Percentiles rank a stretch among this genome's conserved stretches.
These are phyloP conservation scores for Trichoderma gamsii DNA, from an alignment of 495 filamentous ascomycete genomes.

Conservation along the genomic window DNA sequence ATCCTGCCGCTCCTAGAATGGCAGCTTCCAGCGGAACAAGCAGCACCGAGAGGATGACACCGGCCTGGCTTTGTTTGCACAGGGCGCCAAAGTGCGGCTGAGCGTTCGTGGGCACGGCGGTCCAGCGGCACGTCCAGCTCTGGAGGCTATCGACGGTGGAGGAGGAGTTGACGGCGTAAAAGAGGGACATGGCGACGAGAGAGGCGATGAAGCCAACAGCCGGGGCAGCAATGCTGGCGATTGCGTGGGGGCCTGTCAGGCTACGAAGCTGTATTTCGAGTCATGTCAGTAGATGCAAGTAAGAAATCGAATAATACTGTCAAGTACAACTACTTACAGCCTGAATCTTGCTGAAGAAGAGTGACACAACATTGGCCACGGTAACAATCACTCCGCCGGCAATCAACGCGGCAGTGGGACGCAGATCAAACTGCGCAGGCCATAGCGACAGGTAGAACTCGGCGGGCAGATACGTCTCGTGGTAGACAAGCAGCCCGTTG, in stretches of 20 bases:
- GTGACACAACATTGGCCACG: conserved; percentile 36
- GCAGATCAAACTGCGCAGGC: conserved; percentile 46
- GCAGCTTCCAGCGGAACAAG: conserved; percentile 46
- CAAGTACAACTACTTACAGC: conserved; percentile 26
- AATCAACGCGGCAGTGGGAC: conserved; percentile 46
- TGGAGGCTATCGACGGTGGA: conserved; percentile 39
- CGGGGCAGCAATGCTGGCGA: conserved; percentile 36
- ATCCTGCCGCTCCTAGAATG: conserved; percentile 35
- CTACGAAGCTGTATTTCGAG: conserved; percentile 35
- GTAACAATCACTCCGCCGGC: conserved; percentile 38
- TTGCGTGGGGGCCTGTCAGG: conserved; percentile 30
- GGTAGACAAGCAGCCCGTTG: conserved; percentile 44
- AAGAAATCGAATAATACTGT: not conserved
- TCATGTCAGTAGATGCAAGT: not conserved
- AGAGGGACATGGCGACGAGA: conserved; percentile 47
- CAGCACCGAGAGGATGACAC: conserved; percentile 44
- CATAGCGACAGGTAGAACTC: conserved; percentile 41
- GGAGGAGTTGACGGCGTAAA: conserved; percentile 48
- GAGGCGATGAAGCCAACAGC: conserved; percentile 38
- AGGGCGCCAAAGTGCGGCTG: conserved; percentile 44
- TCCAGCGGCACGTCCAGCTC: conserved; percentile 53
- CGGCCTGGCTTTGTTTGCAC: conserved; percentile 45
- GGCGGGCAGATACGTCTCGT: conserved; percentile 38
- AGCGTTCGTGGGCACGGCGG: conserved; percentile 35
- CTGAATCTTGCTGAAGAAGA: conserved; percentile 37